phyloP scores from a whole-genome alignment of 2,329 filamentous ascomycete species.

The Fusarium pseudonygamai region DNA sequence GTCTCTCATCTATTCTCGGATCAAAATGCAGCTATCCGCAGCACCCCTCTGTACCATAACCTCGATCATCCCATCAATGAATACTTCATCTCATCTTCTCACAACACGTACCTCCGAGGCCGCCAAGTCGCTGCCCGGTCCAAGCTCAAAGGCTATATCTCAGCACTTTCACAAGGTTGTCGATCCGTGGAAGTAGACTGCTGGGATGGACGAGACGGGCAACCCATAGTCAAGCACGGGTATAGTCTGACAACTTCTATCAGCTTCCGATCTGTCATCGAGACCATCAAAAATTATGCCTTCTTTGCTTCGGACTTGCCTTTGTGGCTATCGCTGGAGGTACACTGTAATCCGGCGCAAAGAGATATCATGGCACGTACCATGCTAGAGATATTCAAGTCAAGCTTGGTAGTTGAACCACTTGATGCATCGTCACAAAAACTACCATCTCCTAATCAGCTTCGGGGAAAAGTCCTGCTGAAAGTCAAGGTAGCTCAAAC shows the following conservation, averaged over 20 bases:
- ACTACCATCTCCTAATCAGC: neutral
- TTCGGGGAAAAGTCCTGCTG: slow-evolving; percentile 7
- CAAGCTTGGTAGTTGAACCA: neutral
- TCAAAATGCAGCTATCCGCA: neutral
- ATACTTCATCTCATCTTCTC: slow-evolving; percentile 26
- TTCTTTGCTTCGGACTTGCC: slow-evolving; percentile 18
- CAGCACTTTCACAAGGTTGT: slow-evolving; percentile 5
- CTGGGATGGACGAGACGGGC: slow-evolving; percentile 21
- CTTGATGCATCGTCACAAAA: accelerated
- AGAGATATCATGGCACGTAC: slow-evolving; percentile 5
- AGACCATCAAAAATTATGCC: neutral
- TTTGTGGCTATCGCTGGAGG: slow-evolving; percentile 16
- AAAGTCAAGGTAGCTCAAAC: slow-evolving; percentile 5
- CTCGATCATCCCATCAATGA: slow-evolving; percentile 16
- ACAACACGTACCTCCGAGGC: slow-evolving; percentile 24
- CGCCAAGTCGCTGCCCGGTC: slow-evolving; percentile 18
- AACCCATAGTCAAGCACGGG: slow-evolving; percentile 23
- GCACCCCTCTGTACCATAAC: accelerated
- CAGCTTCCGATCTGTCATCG: slow-evolving; percentile 5
- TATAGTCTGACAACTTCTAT: slow-evolving; percentile 24
- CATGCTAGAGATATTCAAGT: slow-evolving; percentile 11
- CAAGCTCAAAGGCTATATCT: slow-evolving; percentile 9
- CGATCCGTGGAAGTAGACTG: slow-evolving; percentile 22
- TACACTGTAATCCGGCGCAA: slow-evolving; percentile 1
- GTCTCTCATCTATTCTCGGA: neutral